A percentile compares a stretch with the other conserved stretches of the same genome.
phyloP scores from a whole-genome alignment of 495 filamentous ascomycete genomes.

The Penicillium atrosanguineum region DNA sequence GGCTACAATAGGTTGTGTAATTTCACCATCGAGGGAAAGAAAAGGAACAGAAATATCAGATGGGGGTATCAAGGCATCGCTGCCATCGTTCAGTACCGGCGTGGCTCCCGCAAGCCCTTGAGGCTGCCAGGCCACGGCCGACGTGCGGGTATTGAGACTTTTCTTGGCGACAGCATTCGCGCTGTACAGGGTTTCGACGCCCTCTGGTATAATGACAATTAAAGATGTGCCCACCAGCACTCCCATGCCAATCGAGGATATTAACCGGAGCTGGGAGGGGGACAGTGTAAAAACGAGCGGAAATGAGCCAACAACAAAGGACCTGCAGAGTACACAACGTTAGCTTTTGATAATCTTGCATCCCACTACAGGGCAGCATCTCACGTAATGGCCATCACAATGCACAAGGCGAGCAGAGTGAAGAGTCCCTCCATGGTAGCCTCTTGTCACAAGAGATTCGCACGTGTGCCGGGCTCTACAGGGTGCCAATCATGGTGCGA shows the following conservation, averaged over 20 bases:
- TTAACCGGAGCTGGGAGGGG: conserved; percentile 81
- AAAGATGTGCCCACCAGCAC: conserved; percentile 92
- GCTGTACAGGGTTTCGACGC: conserved; percentile 85
- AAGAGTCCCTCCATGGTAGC: conserved; percentile 73
- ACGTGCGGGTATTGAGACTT: conserved; percentile 27
- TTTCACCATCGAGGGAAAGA: conserved; percentile 18
- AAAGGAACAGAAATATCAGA: conserved; percentile 16
- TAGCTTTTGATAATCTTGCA: neutral
- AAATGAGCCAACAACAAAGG: conserved; percentile 90
- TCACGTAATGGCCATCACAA: conserved; percentile 94
- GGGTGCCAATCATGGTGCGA: conserved; percentile 22
- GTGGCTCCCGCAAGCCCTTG: conserved; percentile 24
- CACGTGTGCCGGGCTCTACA: conserved; percentile 25
- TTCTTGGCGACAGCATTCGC: conserved; percentile 41
- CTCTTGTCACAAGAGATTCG: conserved; percentile 26
- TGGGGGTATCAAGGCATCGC: conserved; percentile 1
- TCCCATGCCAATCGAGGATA: conserved; percentile 91
- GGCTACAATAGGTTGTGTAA: conserved; percentile 4
- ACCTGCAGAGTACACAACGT: conserved; percentile 55
- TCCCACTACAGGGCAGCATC: neutral
- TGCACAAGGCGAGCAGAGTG: conserved; percentile 78
- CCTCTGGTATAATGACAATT: conserved; percentile 97
- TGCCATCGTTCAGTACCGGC: conserved; percentile 6
- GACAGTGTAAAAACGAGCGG: conserved; percentile 88
- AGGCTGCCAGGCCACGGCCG: conserved; percentile 30